Percentiles rank a stretch among this genome's conserved stretches.
phyloP scores from a whole-genome alignment of 2,329 filamentous ascomycete species.

The Penicillium sp. region DNA sequence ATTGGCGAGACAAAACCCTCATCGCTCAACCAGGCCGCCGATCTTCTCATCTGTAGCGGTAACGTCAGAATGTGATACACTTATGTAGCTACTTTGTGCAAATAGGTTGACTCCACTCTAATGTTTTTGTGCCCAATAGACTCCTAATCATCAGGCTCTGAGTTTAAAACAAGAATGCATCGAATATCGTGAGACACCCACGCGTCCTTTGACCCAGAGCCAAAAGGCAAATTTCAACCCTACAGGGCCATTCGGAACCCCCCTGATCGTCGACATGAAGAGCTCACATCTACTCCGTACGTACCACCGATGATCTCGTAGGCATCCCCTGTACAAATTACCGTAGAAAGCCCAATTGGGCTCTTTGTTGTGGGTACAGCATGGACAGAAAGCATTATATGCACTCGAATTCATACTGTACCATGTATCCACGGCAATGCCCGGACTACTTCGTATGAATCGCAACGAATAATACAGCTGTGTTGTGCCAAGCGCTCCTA shows the following conservation, averaged over 20 bases:
- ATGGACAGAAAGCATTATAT: neutral
- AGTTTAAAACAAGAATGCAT: neutral
- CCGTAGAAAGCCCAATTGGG: neutral
- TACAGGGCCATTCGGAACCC: constrained; percentile 2
- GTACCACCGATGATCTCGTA: neutral
- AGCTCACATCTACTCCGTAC: neutral
- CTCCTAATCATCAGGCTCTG: no score
- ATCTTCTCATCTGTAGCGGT: no score
- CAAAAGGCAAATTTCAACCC: neutral
- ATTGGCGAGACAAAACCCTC: neutral
- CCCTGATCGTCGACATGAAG: constrained; percentile 5
- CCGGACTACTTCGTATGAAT: neutral
- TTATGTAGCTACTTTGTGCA: no score
- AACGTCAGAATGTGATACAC: no score
- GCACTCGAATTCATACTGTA: no score
- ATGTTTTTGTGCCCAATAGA: no score
- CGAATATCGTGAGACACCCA: neutral
- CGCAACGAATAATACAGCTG: neutral
- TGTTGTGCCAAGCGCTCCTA: neutral
- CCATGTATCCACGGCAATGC: neutral
- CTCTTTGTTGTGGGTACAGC: neutral
- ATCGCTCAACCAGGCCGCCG: no score
- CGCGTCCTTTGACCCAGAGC: neutral
- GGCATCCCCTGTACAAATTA: neutral
- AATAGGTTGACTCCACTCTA: no score